Percentiles rank a stretch among this genome's conserved stretches.
These are phyloP conservation scores for Tetracentron sinense DNA, from an alignment of 164 flowering plant genomes.

Conservation along the genomic window DNA sequence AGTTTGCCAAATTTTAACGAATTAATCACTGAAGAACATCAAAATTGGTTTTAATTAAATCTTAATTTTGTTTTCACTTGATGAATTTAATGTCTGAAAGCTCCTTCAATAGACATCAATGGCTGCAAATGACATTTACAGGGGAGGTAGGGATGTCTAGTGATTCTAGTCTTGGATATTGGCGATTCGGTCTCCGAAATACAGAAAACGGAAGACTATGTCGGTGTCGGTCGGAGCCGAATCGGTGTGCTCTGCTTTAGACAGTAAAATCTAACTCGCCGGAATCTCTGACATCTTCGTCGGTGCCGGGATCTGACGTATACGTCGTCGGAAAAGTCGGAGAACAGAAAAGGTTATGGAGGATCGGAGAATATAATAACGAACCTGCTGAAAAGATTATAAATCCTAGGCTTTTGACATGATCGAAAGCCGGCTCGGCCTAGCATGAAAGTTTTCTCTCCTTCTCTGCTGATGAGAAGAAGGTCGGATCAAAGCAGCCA, in stretches of 20 bases:
- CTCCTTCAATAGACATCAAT: slow-evolving; percentile 8
- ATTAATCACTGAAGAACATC: no score
- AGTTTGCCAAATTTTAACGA: no score
- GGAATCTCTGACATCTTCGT: background rate
- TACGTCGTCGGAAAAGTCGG: background rate
- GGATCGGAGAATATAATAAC: slow-evolving; percentile 9
- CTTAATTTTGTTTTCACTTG: background rate
- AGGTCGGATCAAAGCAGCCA: slow-evolving; percentile 60
- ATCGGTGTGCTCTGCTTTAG: no score
- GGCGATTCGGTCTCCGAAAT: background rate
- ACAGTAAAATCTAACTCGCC: background rate
- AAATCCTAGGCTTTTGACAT: slow-evolving; percentile 42
- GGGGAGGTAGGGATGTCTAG: background rate
- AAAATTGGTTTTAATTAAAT: background rate
- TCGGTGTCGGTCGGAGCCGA: no score
- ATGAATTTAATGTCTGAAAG: background rate
- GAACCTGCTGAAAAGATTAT: slow-evolving; percentile 18
- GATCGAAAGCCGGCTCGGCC: slow-evolving; percentile 58
- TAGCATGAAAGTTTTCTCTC: slow-evolving; percentile 35
- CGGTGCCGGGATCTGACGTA: no score
- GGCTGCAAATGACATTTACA: slow-evolving; percentile 5
- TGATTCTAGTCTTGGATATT: background rate
- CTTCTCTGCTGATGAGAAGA: slow-evolving; percentile 54
- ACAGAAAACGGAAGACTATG: background rate
- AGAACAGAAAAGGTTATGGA: background rate